Evolutionary conservation across 1,284 basidiomycete species (phyloP), one percentile per base, ranked within the genome.

Genomic region (Naganishia sp.): DNA sequence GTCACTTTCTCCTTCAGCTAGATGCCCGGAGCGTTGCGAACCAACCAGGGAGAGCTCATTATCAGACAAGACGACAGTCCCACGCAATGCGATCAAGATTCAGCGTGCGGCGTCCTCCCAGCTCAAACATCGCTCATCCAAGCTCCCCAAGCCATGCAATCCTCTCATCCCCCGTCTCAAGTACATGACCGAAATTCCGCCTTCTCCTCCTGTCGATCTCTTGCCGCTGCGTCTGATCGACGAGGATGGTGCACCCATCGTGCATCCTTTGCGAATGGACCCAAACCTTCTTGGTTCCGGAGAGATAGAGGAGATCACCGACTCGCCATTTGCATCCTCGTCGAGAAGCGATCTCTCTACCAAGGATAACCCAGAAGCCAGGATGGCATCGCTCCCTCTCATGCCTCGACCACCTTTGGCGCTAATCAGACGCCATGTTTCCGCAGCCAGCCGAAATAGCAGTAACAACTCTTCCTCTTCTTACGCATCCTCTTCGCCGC

Each of bases 171-270:
- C 15, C 11, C 56, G 41, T 42, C 39, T 42, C 18, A 32, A 58
- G n/a, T 58, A 58, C 32, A 13, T 58, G 28, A 46, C 39, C 45
- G 56, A 58, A 31, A 58, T 58, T 15, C 56, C 56, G 10, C 56
- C 56, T 58, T 58, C 56, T n/a, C 56, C 56, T 9, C 56, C 56
- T 13, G 46, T 58, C 1, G 31, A 58, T 23, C 31, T 58, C 25
- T 28, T 35, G 17, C 43, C 56, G 1, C 6, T 58, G 18, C 46
- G 47, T 11, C 31, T 58, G 5, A 23, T 58, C 56, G 56, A 58
- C 18, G 23, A 28, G 11, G 32, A 49, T 13, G 56, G 56, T 21
- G 28, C 23, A 2, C 46, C 32, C 28, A 58, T 58, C 21, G 45
- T 47, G 15, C 56, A 58, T 49, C 56, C 56, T 6, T 47, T 58